phyloP scores from a whole-genome alignment of 2,329 filamentous ascomycete species.

The Leptographium flavum region DNA sequence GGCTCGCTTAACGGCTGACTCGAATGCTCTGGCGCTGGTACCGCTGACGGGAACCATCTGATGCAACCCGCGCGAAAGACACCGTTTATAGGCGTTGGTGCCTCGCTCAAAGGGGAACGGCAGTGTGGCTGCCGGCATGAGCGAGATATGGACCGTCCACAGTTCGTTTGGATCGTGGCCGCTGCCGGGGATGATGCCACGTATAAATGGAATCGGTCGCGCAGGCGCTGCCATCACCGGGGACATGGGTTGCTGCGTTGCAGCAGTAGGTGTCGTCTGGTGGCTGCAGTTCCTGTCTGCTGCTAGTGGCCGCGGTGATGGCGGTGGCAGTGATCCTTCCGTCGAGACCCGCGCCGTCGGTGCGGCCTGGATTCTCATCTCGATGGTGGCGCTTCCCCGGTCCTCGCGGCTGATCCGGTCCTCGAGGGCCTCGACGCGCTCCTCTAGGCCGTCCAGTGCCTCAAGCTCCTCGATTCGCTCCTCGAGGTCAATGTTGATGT shows the following conservation, averaged over 20 bases:
- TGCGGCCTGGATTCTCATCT: not conserved
- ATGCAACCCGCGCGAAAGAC: constrained; percentile 44
- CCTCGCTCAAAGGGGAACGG: constrained; percentile 49
- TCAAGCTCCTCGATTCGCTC: constrained; percentile 37
- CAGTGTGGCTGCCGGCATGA: constrained; percentile 37
- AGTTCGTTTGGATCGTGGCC: constrained; percentile 19
- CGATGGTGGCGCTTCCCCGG: not conserved
- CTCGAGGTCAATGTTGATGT: constrained; percentile 36
- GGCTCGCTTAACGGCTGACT: constrained; percentile 29
- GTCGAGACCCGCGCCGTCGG: not conserved
- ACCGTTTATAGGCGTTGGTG: constrained; percentile 45
- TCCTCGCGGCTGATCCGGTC: not conserved
- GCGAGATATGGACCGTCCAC: constrained; percentile 47
- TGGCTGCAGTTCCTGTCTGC: not conserved
- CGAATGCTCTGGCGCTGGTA: constrained; percentile 33
- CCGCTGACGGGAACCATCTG: constrained; percentile 40
- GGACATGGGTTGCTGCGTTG: not conserved
- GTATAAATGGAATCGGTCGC: not conserved
- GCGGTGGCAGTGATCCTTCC: not conserved
- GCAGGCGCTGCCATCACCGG: not conserved
- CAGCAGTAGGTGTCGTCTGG: not conserved
- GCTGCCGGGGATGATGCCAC: not conserved
- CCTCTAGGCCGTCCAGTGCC: not conserved
- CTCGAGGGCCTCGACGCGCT: constrained; percentile 13
- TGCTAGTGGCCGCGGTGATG: not conserved